Conservation (phyloP, 305 asterid species). For the Fraxinus xanthoxyloides region DNA sequence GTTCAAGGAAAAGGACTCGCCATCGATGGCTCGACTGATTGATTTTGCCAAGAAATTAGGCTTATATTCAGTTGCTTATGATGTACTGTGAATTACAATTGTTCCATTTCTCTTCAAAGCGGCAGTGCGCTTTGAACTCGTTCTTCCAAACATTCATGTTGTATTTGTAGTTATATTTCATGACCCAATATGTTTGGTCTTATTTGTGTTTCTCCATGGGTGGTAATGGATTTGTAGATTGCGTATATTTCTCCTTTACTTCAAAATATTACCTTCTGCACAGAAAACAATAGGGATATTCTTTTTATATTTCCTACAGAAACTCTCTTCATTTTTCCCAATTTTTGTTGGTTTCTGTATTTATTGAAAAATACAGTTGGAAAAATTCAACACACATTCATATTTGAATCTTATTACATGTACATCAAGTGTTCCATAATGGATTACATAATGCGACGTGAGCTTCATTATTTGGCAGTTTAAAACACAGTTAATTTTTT, state of each 20-base stretch:
- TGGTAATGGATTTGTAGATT: slow-evolving; percentile 40
- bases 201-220: slow-evolving; percentile 17
- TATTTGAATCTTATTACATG: no score
- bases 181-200: slow-evolving; percentile 22
- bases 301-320: neutral
- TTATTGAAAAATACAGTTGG: neutral
- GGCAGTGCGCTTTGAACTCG: slow-evolving; percentile 25
- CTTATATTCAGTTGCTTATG: slow-evolving; percentile 6
- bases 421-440: no score
- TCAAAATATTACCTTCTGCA: neutral
- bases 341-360: neutral
- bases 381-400: neutral
- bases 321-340: neutral
- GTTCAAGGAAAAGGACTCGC: slow-evolving; percentile 62
- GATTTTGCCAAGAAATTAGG: slow-evolving; percentile 4
- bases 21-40: slow-evolving; percentile 37
- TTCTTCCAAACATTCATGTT: slow-evolving; percentile 32
- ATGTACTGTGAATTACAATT: slow-evolving; percentile 24
- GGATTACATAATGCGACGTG: no score
- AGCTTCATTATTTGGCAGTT: no score
- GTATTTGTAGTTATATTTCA: slow-evolving; percentile 31
- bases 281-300: neutral
- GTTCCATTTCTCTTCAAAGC: slow-evolving; percentile 29
- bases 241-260: slow-evolving; percentile 7
- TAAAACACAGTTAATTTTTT: no score